Conservation (phyloP, 768 basidiomycete species). For the Neoboletus magnificus region DNA sequence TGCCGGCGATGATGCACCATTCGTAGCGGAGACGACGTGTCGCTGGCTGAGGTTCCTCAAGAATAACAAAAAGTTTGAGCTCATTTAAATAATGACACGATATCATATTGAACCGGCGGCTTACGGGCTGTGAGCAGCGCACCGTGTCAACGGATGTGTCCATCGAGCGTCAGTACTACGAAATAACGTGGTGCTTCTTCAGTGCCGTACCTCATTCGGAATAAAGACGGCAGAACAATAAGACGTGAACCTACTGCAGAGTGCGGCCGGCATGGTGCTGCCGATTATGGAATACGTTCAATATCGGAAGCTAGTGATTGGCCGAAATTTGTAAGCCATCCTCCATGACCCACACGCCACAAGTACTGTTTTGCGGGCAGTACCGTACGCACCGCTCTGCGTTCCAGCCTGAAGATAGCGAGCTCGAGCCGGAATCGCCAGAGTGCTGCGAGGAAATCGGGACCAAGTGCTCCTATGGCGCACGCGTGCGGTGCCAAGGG, state of each 20-base stretch:
- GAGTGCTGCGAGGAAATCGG: slow-evolving; percentile 14
- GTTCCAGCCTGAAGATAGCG: slow-evolving; percentile 21
- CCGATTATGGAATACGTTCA: slow-evolving; percentile 16
- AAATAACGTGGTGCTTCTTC: neutral
- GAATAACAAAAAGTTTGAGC: neutral
- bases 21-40: neutral
- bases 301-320: slow-evolving; percentile 15
- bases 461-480: neutral
- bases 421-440: slow-evolving; percentile 19
- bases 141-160: neutral
- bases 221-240: neutral
- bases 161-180: neutral
- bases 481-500: neutral
- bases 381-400: slow-evolving; percentile 18
- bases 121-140: neutral
- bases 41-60: neutral
- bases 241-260: slow-evolving; percentile 2
- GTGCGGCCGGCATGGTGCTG: neutral
- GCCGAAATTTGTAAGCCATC: neutral
- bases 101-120: neutral
- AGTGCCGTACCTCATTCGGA: neutral
- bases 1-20: neutral
- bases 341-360: neutral
- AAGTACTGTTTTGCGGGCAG: neutral
- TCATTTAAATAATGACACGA: neutral